Base-by-base conservation (phyloP, 2,329 filamentous ascomycete genomes). In the Incumbomyces lentus region DNA sequence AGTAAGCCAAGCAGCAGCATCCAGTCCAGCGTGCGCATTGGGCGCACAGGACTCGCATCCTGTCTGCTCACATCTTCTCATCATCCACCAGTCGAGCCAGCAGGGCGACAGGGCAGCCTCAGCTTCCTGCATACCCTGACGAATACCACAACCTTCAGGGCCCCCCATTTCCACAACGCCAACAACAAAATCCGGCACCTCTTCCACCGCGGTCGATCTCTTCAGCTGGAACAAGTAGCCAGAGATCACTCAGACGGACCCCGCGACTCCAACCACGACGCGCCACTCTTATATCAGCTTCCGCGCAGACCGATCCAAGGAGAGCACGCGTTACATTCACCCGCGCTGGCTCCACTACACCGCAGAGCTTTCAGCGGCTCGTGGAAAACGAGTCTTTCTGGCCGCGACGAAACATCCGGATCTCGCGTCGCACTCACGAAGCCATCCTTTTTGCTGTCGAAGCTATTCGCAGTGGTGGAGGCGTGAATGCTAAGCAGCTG, bases 361-460 rank as follows among this genome's bases (percentile, higher is more conserved):
- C 57, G 49, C 59, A 56, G 18, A 58, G 61, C 49, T 61, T 60
- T 44, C 59, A 60, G 52, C 57, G 60, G 32, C 55, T 57, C 50
- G 56, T 59, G 57, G 41, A 56, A 52, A 49, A 65, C 61, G 56
- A 72, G 60, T 61, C 75, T 62, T 67, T 76, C 68, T 63, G 76
- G 76, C 64, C 75, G 64, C 58, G 56, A 46, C 62, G 67, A 48
- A 66, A 61, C 10, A 66, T 62, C 51, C 80, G 79, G 59, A 82
- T 95, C 64, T 95, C 88, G 40, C 82, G 79, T 57, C 81, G 85
- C 54, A 95, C 87, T 39, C 85, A 86, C 54, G 86, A 84, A 64
- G 90, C 92, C 32, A 89, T 98, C 62, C 82, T 94, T 58, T 96
- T 85, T 71, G 81, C 88, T 32, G 78, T 96, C 48, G 87, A 93